Evolutionary conservation across 495 filamentous ascomycete genomes (phyloP).

Genomic region (Penicillium pancosmium): DNA sequence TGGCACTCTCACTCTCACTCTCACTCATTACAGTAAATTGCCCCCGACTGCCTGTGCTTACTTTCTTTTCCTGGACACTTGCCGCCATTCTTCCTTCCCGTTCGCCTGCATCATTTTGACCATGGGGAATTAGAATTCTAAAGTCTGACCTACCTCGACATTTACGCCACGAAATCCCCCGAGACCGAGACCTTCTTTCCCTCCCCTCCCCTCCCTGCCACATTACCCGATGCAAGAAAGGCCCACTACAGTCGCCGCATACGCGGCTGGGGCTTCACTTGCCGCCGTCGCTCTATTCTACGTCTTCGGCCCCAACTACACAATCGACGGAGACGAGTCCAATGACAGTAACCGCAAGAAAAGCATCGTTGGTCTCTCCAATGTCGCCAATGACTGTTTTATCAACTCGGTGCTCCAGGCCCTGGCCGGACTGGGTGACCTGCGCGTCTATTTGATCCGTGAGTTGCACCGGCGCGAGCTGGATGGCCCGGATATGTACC

Average conservation of each 20-base stretch:
- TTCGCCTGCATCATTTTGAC: not conserved
- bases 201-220: conserved; percentile 5
- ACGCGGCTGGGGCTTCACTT: conserved; percentile 93
- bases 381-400: conserved; percentile 98
- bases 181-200: not conserved
- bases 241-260: conserved; percentile 82
- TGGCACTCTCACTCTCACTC: not conserved
- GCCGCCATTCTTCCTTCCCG: not conserved
- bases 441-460: conserved; percentile 87
- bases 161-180: not conserved
- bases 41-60: not conserved
- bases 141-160: not conserved
- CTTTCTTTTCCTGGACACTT: not conserved
- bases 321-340: conserved; percentile 77
- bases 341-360: conserved; percentile 71
- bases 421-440: conserved; percentile 88
- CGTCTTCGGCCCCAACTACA: conserved; percentile 93
- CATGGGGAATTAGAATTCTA: not conserved
- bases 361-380: conserved; percentile 84
- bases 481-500: conserved; percentile 73
- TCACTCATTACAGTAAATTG: not conserved
- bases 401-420: conserved; percentile 97
- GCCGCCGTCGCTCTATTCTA: conserved; percentile 96
- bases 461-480: conserved; percentile 81
- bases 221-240: conserved; percentile 75